Conservation (phyloP, 2,329 filamentous ascomycete species). For the Colletotrichum tofieldiae region DNA sequence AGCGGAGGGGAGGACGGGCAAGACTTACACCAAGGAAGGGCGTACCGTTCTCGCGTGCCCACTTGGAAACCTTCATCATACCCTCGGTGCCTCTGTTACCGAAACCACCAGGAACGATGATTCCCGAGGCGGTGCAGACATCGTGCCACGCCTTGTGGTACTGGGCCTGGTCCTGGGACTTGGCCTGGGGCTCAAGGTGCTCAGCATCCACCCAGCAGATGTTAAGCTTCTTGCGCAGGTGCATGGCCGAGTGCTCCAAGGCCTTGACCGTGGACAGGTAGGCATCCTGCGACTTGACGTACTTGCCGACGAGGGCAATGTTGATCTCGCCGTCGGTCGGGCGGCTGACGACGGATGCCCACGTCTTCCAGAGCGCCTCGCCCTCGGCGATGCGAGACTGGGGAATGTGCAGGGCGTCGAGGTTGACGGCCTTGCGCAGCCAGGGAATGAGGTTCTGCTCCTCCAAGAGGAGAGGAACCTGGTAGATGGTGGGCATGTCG, state of each 20-base stretch:
- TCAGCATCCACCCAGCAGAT: slow-evolving; percentile 89
- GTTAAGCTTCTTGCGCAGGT: slow-evolving; percentile 83
- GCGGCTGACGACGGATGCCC: slow-evolving; percentile 75
- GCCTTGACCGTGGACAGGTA: slow-evolving; percentile 90
- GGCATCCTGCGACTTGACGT: slow-evolving; percentile 86
- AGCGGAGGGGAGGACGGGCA: background rate
- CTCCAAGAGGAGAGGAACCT: slow-evolving; percentile 92
- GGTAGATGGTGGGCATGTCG: slow-evolving; percentile 92
- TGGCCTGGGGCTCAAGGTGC: slow-evolving; percentile 80
- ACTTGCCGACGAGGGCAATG: slow-evolving; percentile 95
- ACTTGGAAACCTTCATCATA: slow-evolving; percentile 90
- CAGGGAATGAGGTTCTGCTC: slow-evolving; percentile 81
- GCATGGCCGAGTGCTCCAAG: slow-evolving; percentile 93
- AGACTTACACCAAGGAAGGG: slow-evolving; percentile 79
- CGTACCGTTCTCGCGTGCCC: slow-evolving; percentile 85
- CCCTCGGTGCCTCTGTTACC: slow-evolving; percentile 87
- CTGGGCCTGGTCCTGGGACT: slow-evolving; percentile 75
- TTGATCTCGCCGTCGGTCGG: slow-evolving; percentile 79
- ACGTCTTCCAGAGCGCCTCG: slow-evolving; percentile 71
- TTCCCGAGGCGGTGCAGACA: slow-evolving; percentile 78
- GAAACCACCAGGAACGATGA: slow-evolving; percentile 84
- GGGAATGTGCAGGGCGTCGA: slow-evolving; percentile 71
- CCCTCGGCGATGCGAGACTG: slow-evolving; percentile 74
- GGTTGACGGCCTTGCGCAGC: slow-evolving; percentile 76
- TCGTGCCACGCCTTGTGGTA: slow-evolving; percentile 91